Evolutionary conservation across 129 eudicot genomes (phyloP).

Genomic region (Escallonia rubra): DNA sequence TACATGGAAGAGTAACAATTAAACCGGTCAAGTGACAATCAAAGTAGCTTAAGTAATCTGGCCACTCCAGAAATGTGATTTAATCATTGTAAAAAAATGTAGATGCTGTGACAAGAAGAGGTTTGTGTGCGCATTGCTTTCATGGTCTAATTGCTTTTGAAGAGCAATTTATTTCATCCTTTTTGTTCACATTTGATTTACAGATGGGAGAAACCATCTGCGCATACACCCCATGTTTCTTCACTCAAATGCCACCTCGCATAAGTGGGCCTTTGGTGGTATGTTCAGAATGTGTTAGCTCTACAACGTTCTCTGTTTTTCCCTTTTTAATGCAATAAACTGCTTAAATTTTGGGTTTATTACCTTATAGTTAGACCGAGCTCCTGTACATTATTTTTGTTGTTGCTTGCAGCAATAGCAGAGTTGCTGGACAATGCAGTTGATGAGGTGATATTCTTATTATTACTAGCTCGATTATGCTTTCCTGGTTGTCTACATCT

Average conservation of each 20-base stretch:
- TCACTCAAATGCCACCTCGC: constrained; percentile 76
- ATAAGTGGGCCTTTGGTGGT: constrained; percentile 84
- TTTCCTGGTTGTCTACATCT: neutral
- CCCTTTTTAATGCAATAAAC: neutral
- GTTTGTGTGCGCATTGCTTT: neutral
- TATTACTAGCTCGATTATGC: neutral
- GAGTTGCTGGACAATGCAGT: constrained; percentile 69
- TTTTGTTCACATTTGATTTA: constrained; percentile 1
- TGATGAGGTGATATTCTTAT: constrained; percentile 48
- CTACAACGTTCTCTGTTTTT: neutral
- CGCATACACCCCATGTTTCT: constrained; percentile 63
- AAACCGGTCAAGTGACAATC: neutral
- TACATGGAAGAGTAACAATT: neutral
- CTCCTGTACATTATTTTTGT: neutral
- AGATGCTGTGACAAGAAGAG: neutral
- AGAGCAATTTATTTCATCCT: neutral
- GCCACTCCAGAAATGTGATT: neutral
- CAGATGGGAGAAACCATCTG: constrained; percentile 46
- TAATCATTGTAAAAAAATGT: neutral
- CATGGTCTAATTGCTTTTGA: neutral
- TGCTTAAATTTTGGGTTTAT: constrained; percentile 5
- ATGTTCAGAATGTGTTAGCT: constrained; percentile 17
- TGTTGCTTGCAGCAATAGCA: constrained; percentile 47
- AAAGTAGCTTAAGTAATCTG: neutral
- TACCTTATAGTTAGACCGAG: neutral